phyloP scores from a whole-genome alignment of 177 flowering plant species.

The Vitis hybrid region DNA sequence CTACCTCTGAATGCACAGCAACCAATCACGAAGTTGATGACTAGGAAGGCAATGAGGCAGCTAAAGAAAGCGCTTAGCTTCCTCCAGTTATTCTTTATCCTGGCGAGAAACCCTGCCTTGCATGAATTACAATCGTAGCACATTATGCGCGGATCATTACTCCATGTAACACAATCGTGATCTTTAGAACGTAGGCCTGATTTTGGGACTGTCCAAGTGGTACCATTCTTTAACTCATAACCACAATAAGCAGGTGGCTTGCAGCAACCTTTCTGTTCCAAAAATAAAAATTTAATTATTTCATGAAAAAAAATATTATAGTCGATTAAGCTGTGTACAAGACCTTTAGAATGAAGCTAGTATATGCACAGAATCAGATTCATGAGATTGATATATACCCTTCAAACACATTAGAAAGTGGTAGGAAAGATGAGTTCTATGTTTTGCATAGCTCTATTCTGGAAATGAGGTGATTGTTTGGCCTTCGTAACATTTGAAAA shows the following conservation, averaged over 20 bases:
- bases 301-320: no score
- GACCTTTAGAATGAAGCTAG: no score
- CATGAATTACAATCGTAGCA: slow-evolving; percentile 56
- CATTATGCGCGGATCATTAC: slow-evolving; percentile 35
- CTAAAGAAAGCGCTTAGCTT: slow-evolving; percentile 20
- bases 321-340: no score
- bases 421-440: no score
- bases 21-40: slow-evolving; percentile 32
- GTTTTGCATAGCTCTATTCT: no score
- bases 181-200: not conserved
- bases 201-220: not conserved
- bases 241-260: not conserved
- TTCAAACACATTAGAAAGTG: no score
- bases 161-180: slow-evolving; percentile 49
- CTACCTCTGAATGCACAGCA: slow-evolving; percentile 37
- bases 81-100: slow-evolving; percentile 32
- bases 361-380: no score
- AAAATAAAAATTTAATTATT: no score
- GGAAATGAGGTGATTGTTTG: no score
- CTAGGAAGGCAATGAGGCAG: slow-evolving; percentile 20
- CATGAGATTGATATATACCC: no score
- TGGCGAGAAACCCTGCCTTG: slow-evolving; percentile 43
- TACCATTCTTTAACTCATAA: not conserved
- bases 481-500: no score
- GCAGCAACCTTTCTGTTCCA: not conserved